Percentiles rank a stretch among this genome's conserved stretches.
Conservation (phyloP, 768 basidiomycete species). For the Boletus fagicola region DNA sequence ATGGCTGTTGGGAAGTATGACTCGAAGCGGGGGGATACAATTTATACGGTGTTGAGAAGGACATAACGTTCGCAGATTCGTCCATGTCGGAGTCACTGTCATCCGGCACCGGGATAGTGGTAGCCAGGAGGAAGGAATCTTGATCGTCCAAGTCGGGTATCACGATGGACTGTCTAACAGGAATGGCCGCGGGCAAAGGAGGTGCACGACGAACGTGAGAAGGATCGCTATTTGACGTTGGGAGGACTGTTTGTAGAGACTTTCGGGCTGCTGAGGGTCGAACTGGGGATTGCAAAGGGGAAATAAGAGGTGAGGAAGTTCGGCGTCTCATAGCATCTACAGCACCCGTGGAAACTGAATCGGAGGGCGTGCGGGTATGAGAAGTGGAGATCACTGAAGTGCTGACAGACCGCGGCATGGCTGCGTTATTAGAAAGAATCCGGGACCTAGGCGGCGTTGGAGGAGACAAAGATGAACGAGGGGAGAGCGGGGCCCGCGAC, state of each 20-base stretch:
- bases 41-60: conserved; percentile 70
- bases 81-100: conserved; percentile 68
- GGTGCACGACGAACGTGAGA: conserved; percentile 20
- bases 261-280: conserved; percentile 39
- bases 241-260: conserved; percentile 38
- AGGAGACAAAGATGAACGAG: conserved; percentile 48
- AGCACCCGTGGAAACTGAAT: conserved; percentile 26
- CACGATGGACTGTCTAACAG: conserved; percentile 45
- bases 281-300: conserved; percentile 29
- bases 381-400: conserved; percentile 29
- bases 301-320: conserved; percentile 50
- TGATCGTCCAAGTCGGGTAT: conserved; percentile 46
- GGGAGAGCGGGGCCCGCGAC: conserved; percentile 48
- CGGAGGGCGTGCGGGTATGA: conserved; percentile 48
- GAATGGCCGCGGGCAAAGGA: conserved; percentile 26
- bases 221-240: conserved; percentile 33
- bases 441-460: conserved; percentile 43
- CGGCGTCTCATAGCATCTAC: conserved; percentile 38
- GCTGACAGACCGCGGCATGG: conserved; percentile 46
- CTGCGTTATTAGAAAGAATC: conserved; percentile 37
- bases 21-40: conserved; percentile 40
- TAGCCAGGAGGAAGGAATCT: conserved; percentile 67
- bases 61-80: conserved; percentile 58
- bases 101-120: conserved; percentile 72
- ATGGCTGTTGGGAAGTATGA: conserved; percentile 42